These are phyloP conservation scores for Arthrobotrys pseudoclavata DNA, from an alignment of 2,329 filamentous ascomycete genomes.

Conservation along the genomic window DNA sequence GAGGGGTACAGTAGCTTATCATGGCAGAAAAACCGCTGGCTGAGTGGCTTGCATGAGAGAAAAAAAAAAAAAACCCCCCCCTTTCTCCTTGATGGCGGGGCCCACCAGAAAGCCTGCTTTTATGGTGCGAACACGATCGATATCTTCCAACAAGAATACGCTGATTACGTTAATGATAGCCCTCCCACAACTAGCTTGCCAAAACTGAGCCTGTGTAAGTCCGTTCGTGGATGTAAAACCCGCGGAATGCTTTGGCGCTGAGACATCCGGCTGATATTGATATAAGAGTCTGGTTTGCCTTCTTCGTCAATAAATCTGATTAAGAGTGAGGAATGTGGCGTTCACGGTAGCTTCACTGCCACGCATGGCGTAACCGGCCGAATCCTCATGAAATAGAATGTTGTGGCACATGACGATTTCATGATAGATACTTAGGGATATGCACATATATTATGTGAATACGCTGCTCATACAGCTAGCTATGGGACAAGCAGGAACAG, in stretches of 20 bases:
- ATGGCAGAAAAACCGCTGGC: constrained; percentile 57
- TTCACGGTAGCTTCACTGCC: constrained; percentile 52
- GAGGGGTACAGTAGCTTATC: constrained; percentile 60
- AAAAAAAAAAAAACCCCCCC: constrained; percentile 19
- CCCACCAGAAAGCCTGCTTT: constrained; percentile 51
- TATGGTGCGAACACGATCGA: constrained; percentile 29
- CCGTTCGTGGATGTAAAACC: constrained; percentile 49
- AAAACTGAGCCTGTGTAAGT: constrained; percentile 28
- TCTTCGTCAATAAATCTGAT: constrained; percentile 8
- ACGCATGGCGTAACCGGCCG: constrained; percentile 51
- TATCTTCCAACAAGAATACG: constrained; percentile 41
- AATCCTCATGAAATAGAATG: constrained; percentile 32
- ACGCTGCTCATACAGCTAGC: constrained; percentile 33
- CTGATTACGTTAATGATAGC: constrained; percentile 22
- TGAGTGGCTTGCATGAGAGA: constrained; percentile 60
- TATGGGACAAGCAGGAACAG: constrained; percentile 23
- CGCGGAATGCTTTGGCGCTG: constrained; percentile 54
- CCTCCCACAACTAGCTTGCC: constrained; percentile 27
- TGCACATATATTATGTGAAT: constrained; percentile 28
- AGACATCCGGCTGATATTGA: constrained; percentile 54
- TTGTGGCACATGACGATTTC: constrained; percentile 37
- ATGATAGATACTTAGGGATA: constrained; percentile 3
- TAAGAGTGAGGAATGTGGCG: constrained; percentile 49
- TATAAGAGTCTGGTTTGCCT: constrained; percentile 28
- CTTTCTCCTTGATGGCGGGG: constrained; percentile 56